Evolutionary conservation across 169 alveolate species (phyloP).

Genomic region (Plasmodium malariae): DNA sequence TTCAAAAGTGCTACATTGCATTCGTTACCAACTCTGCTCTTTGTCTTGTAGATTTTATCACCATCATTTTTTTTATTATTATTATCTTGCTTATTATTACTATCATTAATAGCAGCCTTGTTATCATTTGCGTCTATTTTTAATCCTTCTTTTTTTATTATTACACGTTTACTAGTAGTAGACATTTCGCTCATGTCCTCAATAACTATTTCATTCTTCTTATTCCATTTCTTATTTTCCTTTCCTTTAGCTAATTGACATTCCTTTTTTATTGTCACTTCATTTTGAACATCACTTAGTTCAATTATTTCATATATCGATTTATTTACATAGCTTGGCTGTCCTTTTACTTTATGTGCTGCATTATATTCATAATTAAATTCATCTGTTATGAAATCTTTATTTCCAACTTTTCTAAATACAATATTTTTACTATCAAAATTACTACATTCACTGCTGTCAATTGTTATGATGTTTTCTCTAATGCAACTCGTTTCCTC

Average conservation of each 20-base stretch:
- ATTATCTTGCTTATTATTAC: no score
- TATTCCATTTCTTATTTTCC: background rate
- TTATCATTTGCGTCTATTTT: background rate
- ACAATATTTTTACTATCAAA: background rate
- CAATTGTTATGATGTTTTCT: background rate
- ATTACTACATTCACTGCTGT: slow-evolving; percentile 3
- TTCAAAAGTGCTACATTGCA: no score
- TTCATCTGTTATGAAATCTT: slow-evolving; percentile 4
- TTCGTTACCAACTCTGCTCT: no score
- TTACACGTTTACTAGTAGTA: no score
- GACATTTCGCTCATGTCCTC: no score
- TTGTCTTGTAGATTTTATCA: no score
- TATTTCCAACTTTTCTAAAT: background rate
- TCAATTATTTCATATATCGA: background rate
- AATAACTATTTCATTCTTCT: background rate
- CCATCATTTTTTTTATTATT: no score
- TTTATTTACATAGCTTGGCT: background rate
- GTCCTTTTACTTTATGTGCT: background rate
- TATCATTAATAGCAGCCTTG: background rate
- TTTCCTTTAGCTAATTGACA: no score
- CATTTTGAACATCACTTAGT: background rate
- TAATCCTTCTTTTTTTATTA: slow-evolving; percentile 1
- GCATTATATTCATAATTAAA: background rate
- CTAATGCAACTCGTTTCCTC: background rate
- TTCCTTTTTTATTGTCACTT: no score